Percentiles rank a stretch among this genome's conserved stretches.
Conservation (phyloP, 2,329 filamentous ascomycete species). For the Ascochyta fabae region DNA sequence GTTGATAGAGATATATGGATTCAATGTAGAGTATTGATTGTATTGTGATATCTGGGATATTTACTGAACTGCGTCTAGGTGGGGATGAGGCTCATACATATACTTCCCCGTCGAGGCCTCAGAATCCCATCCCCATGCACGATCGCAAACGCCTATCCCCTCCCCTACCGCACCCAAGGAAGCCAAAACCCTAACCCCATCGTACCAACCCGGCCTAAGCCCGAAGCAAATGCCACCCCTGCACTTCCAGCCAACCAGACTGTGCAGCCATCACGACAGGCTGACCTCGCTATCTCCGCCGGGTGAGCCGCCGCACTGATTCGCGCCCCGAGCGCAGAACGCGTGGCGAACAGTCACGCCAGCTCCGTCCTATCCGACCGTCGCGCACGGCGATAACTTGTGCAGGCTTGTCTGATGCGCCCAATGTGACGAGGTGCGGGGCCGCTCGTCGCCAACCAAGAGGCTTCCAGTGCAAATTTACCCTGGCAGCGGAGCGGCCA, state of each 20-base stretch:
- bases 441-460: conserved; percentile 12
- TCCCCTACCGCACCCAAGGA: conserved; percentile 14
- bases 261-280: conserved; percentile 1
- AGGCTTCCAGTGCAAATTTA: conserved; percentile 1
- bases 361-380: conserved; percentile 26
- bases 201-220: conserved; percentile 9
- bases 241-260: conserved; percentile 19
- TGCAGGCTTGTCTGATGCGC: conserved; percentile 24
- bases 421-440: conserved; percentile 21
- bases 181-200: conserved; percentile 29
- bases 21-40: conserved; percentile 8
- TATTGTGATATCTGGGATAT: conserved; percentile 10
- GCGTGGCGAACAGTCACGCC: conserved; percentile 30
- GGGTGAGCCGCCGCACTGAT: conserved; percentile 24
- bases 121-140: conserved; percentile 12
- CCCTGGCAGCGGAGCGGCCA: conserved; percentile 28
- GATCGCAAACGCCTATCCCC: conserved; percentile 21
- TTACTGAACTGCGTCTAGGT: conserved; percentile 4
- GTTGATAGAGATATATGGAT: conserved; percentile 4
- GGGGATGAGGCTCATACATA: conserved; percentile 18
- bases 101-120: conserved; percentile 10
- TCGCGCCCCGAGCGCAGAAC: conserved; percentile 22
- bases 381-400: conserved; percentile 24
- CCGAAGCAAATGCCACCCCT: conserved; percentile 18
- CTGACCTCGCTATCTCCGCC: conserved; percentile 15